These are phyloP conservation scores for Entonaema liquescens DNA, from an alignment of 495 filamentous ascomycete species.

Conservation along the genomic window DNA sequence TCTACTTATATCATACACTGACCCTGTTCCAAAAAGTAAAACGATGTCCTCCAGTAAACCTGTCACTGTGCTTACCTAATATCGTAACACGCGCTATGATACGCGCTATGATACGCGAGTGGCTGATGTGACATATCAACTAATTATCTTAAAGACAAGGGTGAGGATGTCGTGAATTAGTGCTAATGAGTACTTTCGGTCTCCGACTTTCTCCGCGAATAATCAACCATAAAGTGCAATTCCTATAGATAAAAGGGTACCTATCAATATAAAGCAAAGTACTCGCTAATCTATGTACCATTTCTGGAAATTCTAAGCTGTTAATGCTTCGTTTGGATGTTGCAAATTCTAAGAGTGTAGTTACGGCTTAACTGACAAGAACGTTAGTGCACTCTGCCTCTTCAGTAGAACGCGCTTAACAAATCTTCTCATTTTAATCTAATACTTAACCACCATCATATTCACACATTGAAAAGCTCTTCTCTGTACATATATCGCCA, in stretches of 20 bases:
- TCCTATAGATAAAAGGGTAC: neutral
- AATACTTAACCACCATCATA: neutral
- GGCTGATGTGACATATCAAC: conserved; percentile 15
- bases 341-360: neutral
- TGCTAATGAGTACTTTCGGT: conserved; percentile 34
- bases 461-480: neutral
- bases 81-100: neutral
- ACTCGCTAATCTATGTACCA: neutral
- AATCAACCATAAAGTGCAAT: neutral
- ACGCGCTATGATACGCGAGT: conserved; percentile 5
- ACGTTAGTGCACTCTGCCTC: conserved; percentile 2
- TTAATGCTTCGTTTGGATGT: neutral
- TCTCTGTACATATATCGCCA: neutral
- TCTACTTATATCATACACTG: neutral
- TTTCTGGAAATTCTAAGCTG: neutral
- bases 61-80: neutral
- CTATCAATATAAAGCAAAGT: neutral
- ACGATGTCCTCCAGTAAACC: neutral
- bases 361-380: conserved; percentile 22
- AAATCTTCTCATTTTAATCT: conserved; percentile 1
- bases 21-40: neutral
- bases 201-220: neutral
- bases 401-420: conserved; percentile 6
- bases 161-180: conserved; percentile 31
- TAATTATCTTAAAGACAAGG: neutral